Evolutionary conservation across 2,329 filamentous ascomycete genomes (phyloP).

Genomic region (Fonsecaea pedrosoi): DNA sequence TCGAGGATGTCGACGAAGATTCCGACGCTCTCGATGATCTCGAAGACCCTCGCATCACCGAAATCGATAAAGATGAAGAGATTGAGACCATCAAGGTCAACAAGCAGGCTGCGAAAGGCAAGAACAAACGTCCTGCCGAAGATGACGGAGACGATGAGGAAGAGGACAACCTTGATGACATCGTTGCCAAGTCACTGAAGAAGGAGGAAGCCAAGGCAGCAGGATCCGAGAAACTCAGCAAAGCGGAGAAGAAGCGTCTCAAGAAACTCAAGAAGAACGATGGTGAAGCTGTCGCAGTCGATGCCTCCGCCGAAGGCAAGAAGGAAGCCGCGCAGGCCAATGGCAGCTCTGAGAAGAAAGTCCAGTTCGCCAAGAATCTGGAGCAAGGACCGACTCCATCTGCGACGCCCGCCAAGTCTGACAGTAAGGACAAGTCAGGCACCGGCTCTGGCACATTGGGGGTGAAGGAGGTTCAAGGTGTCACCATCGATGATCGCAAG

Average conservation of each 20-base stretch:
- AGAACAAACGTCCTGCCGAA: slow-evolving; percentile 92
- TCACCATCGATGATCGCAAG: slow-evolving; percentile 96
- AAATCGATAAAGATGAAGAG: slow-evolving; percentile 82
- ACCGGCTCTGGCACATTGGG: slow-evolving; percentile 65
- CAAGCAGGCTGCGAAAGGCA: slow-evolving; percentile 63
- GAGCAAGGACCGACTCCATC: slow-evolving; percentile 92
- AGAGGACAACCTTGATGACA: slow-evolving; percentile 70
- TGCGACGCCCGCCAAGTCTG: slow-evolving; percentile 52
- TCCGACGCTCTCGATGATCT: slow-evolving; percentile 80
- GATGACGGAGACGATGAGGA: slow-evolving; percentile 64
- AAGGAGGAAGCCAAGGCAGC: slow-evolving; percentile 50
- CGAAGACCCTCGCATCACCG: slow-evolving; percentile 79
- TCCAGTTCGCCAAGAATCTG: slow-evolving; percentile 98
- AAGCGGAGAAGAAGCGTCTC: slow-evolving; percentile 96
- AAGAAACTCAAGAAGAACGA: slow-evolving; percentile 99
- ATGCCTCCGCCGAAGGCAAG: slow-evolving; percentile 57
- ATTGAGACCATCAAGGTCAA: slow-evolving; percentile 54
- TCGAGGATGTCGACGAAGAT: slow-evolving; percentile 63
- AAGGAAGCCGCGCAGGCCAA: slow-evolving; percentile 63
- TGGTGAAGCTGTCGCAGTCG: slow-evolving; percentile 72
- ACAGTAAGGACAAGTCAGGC: slow-evolving; percentile 47
- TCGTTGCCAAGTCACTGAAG: slow-evolving; percentile 77
- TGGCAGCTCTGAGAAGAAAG: slow-evolving; percentile 74
- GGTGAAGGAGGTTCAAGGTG: slow-evolving; percentile 82
- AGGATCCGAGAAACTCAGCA: slow-evolving; percentile 72